Conservation (phyloP, 139 green algal species). For the Haematococcus lacustris region DNA sequence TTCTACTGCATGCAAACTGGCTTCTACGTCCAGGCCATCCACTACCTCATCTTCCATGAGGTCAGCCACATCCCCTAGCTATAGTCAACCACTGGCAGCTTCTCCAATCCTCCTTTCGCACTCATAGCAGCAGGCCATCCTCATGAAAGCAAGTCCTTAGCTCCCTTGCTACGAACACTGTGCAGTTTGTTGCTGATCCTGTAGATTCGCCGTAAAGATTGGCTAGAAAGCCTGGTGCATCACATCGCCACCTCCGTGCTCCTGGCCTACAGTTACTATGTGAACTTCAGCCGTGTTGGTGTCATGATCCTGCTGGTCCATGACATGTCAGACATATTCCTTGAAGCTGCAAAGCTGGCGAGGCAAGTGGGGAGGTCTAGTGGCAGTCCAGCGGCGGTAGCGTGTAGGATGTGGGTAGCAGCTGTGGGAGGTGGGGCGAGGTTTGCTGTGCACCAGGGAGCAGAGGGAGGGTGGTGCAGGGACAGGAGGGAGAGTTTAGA, state of each 20-base stretch:
- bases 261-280: constrained; percentile 35
- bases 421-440: too few relatives aligned
- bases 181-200: too few relatives aligned
- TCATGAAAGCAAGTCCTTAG: too few relatives aligned
- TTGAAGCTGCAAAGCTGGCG: constrained; percentile 78
- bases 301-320: constrained; percentile 77
- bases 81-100: not conserved
- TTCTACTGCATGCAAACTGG: constrained; percentile 76
- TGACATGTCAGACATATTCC: constrained; percentile 81
- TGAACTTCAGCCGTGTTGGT: constrained; percentile 71
- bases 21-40: constrained; percentile 64
- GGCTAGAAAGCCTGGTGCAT: constrained; percentile 68
- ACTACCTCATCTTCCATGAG: constrained; percentile 43
- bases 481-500: too few relatives aligned
- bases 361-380: too few relatives aligned
- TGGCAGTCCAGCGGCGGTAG: too few relatives aligned
- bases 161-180: too few relatives aligned
- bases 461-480: too few relatives aligned
- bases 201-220: constrained; percentile 79
- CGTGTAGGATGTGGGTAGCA: too few relatives aligned
- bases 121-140: too few relatives aligned
- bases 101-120: too few relatives aligned
- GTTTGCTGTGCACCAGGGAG: too few relatives aligned
- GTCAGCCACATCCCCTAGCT: constrained; percentile 15
- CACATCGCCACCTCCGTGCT: constrained; percentile 69